A percentile compares a stretch with the other conserved stretches of the same genome.
Conservation (phyloP, 2,329 filamentous ascomycete genomes). For the Alternaria sp. region DNA sequence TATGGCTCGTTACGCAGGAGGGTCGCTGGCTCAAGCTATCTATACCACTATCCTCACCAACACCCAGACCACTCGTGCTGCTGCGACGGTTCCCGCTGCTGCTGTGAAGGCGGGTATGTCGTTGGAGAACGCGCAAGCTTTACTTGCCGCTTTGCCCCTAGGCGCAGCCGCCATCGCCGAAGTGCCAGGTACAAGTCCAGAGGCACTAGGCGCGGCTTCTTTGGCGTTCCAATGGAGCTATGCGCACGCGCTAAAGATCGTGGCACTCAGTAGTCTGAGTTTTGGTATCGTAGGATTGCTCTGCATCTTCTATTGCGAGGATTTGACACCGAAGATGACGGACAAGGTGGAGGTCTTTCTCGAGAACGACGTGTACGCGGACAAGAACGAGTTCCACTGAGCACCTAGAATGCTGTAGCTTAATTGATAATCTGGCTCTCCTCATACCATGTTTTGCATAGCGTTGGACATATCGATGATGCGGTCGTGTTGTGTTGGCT, state of each 20-base stretch:
- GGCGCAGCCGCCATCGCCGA: conserved; percentile 27
- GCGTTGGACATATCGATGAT: background rate
- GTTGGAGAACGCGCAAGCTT: conserved; percentile 24
- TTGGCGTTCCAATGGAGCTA: conserved; percentile 30
- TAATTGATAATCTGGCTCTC: background rate
- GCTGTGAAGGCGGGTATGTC: conserved; percentile 29
- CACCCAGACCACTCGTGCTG: conserved; percentile 22
- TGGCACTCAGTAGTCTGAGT: conserved; percentile 27
- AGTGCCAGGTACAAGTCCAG: conserved; percentile 17
- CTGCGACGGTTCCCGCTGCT: conserved; percentile 23
- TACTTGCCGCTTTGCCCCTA: conserved; percentile 32
- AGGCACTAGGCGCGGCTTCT: conserved; percentile 22
- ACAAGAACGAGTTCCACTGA: conserved; percentile 33
- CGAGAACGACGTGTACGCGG: conserved; percentile 35
- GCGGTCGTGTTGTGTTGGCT: background rate
- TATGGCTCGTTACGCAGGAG: conserved; percentile 34
- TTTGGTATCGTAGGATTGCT: conserved; percentile 29
- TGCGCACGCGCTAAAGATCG: conserved; percentile 27
- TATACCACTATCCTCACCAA: conserved; percentile 55
- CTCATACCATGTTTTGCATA: background rate
- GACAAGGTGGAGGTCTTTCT: conserved; percentile 36
- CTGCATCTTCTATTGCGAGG: conserved; percentile 29
- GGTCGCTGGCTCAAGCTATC: conserved; percentile 31
- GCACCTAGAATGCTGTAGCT: background rate
- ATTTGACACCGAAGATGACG: conserved; percentile 34